Evolutionary conservation across 345 rosid species (phyloP).

Genomic region (Citrus australasica): DNA sequence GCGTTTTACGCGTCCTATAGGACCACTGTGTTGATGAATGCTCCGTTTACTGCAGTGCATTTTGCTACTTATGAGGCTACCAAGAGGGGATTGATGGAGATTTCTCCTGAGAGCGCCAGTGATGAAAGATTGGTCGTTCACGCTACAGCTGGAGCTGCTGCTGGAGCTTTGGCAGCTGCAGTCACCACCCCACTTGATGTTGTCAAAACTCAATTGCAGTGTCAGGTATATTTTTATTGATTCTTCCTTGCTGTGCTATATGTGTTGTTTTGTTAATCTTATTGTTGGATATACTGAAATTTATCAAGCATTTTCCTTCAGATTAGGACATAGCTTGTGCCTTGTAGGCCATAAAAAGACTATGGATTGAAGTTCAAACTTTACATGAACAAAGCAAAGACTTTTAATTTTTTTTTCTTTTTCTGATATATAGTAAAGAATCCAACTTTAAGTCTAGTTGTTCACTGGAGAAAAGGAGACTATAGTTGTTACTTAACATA

Average conservation of each 20-base stretch:
- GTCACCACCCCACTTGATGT: slow-evolving; percentile 75
- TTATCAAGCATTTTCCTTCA: not conserved
- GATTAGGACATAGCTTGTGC: not conserved
- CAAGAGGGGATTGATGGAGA: slow-evolving; percentile 64
- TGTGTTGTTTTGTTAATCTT: not conserved
- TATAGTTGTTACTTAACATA: not conserved
- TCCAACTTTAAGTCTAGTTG: not conserved
- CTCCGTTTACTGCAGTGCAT: slow-evolving; percentile 92
- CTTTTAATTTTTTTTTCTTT: too few relatives aligned
- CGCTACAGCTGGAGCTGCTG: slow-evolving; percentile 98
- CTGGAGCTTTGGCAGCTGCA: slow-evolving; percentile 74
- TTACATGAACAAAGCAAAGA: not conserved
- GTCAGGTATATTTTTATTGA: slow-evolving; percentile 60
- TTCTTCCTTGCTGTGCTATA: too few relatives aligned
- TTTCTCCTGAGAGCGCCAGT: slow-evolving; percentile 60
- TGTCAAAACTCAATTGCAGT: slow-evolving; percentile 86
- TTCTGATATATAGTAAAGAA: not conserved
- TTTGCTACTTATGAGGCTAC: slow-evolving; percentile 90
- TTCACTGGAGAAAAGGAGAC: not conserved
- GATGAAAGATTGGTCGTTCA: slow-evolving; percentile 76
- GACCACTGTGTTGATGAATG: slow-evolving; percentile 97
- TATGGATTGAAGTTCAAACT: not conserved
- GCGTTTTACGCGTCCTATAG: slow-evolving; percentile 92
- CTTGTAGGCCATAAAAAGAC: not conserved
- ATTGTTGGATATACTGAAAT: not conserved